These are phyloP conservation scores for Colletotrichum agaves DNA, from an alignment of 2,329 filamentous ascomycete genomes.

Conservation along the genomic window DNA sequence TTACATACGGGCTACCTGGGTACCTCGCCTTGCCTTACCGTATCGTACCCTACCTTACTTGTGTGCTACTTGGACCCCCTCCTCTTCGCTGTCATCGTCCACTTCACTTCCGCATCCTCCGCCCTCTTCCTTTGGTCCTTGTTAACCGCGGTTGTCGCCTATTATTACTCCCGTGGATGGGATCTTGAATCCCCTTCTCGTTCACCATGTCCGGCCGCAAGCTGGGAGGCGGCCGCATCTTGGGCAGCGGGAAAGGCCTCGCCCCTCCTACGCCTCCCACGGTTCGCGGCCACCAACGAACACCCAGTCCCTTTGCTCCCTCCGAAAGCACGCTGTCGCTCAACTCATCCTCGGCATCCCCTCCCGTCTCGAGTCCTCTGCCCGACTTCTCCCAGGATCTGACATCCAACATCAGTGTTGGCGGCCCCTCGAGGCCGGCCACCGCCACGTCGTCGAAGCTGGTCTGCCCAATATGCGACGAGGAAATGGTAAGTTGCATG, in stretches of 20 bases:
- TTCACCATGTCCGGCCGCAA: constrained; percentile 80
- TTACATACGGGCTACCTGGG: neutral
- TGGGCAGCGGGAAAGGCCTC: constrained; percentile 87
- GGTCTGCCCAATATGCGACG: constrained; percentile 96
- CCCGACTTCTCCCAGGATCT: constrained; percentile 82
- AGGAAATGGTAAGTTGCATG: constrained; percentile 82
- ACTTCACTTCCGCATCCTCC: constrained; percentile 4
- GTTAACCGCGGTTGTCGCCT: constrained; percentile 6
- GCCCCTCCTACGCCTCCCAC: constrained; percentile 66
- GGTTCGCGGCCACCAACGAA: constrained; percentile 53
- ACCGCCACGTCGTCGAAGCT: constrained; percentile 74
- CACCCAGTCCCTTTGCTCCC: constrained; percentile 61
- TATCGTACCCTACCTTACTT: neutral
- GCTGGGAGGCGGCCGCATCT: constrained; percentile 90
- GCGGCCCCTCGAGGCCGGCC: constrained; percentile 62
- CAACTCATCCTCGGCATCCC: constrained; percentile 77
- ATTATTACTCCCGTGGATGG: constrained; percentile 30
- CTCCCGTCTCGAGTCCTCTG: constrained; percentile 67
- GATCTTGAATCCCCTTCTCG: constrained; percentile 31
- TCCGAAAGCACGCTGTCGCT: constrained; percentile 82
- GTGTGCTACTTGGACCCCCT: constrained; percentile 2
- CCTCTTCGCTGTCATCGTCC: neutral
- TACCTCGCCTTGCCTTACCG: neutral
- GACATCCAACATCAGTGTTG: constrained; percentile 80
- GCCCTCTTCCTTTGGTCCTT: neutral